Evolutionary conservation across 139 green algal genomes (phyloP).

Genomic region (Axilococcus clingmanii): DNA sequence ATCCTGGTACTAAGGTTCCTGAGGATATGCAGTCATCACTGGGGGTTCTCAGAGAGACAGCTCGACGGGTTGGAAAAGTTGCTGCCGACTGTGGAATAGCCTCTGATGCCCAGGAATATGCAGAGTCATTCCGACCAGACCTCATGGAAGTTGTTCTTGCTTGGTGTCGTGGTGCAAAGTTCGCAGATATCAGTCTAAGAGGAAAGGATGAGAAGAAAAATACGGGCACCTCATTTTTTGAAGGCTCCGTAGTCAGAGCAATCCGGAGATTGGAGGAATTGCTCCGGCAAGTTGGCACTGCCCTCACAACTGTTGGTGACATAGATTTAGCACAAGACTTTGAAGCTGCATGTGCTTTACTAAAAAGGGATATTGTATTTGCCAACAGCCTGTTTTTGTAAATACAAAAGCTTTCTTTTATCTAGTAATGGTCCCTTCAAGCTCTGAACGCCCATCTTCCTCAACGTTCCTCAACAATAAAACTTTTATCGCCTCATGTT

Average conservation of each 20-base stretch:
- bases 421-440: no score
- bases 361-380: conserved; percentile 56
- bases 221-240: no score
- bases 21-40: conserved; percentile 39
- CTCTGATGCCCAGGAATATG: conserved; percentile 54
- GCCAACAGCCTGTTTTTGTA: conserved; percentile 50
- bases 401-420: neutral
- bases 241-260: conserved; percentile 59
- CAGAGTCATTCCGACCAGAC: conserved; percentile 53
- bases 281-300: conserved; percentile 49
- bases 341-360: conserved; percentile 19
- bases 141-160: conserved; percentile 58
- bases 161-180: conserved; percentile 52
- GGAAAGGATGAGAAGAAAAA: conserved; percentile 4
- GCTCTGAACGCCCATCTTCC: no score
- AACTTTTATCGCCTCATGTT: no score
- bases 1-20: conserved; percentile 36
- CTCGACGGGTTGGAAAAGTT: conserved; percentile 37
- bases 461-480: no score
- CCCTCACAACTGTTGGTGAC: conserved; percentile 28
- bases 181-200: conserved; percentile 47
- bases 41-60: conserved; percentile 40
- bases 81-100: conserved; percentile 42
- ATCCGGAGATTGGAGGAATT: conserved; percentile 71
- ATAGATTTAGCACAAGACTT: conserved; percentile 25